phyloP scores from a whole-genome alignment of 2,329 filamentous ascomycete species.

The Cephalotrichum gorgonifer region DNA sequence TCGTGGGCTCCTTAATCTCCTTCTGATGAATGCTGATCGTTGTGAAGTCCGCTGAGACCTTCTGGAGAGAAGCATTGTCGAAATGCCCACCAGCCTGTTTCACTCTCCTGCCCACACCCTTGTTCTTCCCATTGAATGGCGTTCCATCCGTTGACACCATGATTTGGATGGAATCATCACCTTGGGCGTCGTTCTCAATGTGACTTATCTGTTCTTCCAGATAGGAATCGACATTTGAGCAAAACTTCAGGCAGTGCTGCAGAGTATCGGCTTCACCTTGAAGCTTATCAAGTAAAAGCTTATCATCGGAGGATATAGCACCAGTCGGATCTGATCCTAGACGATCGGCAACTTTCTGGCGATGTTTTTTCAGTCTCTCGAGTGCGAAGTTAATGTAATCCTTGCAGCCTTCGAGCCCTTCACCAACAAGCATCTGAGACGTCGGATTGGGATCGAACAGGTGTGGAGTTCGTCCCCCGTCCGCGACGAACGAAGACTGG shows the following conservation, averaged over 20 bases:
- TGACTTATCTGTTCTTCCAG: conserved; percentile 8
- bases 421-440: too few species aligned
- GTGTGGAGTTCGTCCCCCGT: too few species aligned
- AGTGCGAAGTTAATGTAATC: too few species aligned
- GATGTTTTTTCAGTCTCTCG: too few species aligned
- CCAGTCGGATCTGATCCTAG: too few species aligned
- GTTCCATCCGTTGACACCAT: conserved; percentile 10
- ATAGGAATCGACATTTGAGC: neutral
- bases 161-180: conserved; percentile 9
- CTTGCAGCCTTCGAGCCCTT: too few species aligned
- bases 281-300: too few species aligned
- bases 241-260: neutral
- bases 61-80: neutral
- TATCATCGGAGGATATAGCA: too few species aligned
- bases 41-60: neutral
- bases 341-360: too few species aligned
- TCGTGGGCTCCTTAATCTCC: neutral
- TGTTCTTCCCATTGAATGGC: conserved; percentile 8
- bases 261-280: too few species aligned
- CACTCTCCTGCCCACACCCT: conserved; percentile 7
- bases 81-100: conserved; percentile 7
- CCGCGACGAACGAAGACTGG: conserved; percentile 1
- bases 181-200: conserved; percentile 9
- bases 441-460: too few species aligned
- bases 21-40: neutral